Base-by-base conservation (phyloP, 371 early-diverging fungal genomes). In the Rhizopus stolonifer region DNA sequence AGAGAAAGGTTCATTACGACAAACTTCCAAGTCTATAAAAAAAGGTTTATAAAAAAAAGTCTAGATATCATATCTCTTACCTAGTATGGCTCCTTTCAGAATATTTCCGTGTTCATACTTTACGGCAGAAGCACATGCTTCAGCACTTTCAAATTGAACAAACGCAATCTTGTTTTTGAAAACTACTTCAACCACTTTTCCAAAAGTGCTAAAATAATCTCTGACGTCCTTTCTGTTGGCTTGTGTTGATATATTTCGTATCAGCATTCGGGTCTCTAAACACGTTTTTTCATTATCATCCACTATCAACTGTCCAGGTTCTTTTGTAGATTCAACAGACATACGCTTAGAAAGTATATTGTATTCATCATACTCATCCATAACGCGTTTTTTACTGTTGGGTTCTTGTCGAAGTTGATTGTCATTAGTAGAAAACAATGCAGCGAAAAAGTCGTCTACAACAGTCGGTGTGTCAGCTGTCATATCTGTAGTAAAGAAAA, bases 331-430 rank as follows among this genome's bases (percentile, higher is more conserved):
- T 4, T 45, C 44, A 22, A 25, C 46, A 32, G 13, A 34, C 15
- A 40, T 45, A 17, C 52, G 45, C 40, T 64, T 62, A 32, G 56
- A 65, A 64, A 72, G 65, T 49, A 72, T 53, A 46, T 67, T 61
- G 58, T 72, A 72, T 64, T 72, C 73, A 61, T 72, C 73, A 65
- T 69, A 72, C 69, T 72, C 73, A 72, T 72, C 73, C 42, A 64
- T 45, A 23, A 56, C 49, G 40, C 52, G 38, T 46, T 52, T 59
- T 48, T 19, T 43, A 34, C 22, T 91, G 67, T 53, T 85, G 84
- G 44, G 77, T 80, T 64, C 90, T n/a, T 36, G 14, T 36, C 21
- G 19, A 21, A 19, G 18, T 48, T 48, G 31, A 33, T 11, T 29
- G 26, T 46, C 26, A 46, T 17, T 29, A 48, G 54, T 68, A 25